A percentile compares a stretch with the other conserved stretches of the same genome.
Evolutionary conservation across 257 asterid genomes (phyloP).

Genomic region (Primulina eburnea): DNA sequence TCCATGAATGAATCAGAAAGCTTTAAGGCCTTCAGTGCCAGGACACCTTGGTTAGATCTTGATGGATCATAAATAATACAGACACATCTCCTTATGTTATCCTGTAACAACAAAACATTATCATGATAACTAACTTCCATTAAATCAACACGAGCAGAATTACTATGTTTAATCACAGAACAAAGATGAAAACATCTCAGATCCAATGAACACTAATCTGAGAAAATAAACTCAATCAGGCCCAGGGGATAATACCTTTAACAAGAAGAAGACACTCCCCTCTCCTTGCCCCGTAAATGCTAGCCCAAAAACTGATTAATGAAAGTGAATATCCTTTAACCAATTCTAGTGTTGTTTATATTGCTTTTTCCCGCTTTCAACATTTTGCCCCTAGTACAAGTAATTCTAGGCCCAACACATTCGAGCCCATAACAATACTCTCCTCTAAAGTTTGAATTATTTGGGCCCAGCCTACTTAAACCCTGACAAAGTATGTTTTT

Average conservation of each 20-base stretch:
- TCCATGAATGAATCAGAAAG: conserved; percentile 99
- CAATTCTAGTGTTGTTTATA: too few relatives aligned
- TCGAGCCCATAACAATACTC: too few relatives aligned
- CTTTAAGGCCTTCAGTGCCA: conserved; percentile 92
- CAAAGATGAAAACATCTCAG: neutral
- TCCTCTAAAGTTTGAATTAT: too few relatives aligned
- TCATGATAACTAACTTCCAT: too few relatives aligned
- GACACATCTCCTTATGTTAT: conserved; percentile 87
- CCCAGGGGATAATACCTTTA: too few relatives aligned
- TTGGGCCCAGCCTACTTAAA: too few relatives aligned
- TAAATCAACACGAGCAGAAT: neutral
- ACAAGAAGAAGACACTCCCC: too few relatives aligned
- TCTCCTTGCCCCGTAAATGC: neutral
- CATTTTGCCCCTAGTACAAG: too few relatives aligned
- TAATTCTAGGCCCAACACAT: too few relatives aligned
- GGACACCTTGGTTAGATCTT: conserved; percentile 92
- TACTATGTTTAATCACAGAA: neutral
- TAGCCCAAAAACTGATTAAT: neutral
- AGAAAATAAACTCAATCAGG: neutral
- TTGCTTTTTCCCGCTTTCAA: too few relatives aligned
- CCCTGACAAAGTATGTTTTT: neutral
- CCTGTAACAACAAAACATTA: conserved; percentile 47
- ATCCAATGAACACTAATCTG: neutral
- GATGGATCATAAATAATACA: conserved; percentile 98
- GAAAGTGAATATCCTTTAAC: too few relatives aligned